A percentile compares a stretch with the other conserved stretches of the same genome.
Evolutionary conservation across 176 grass and related monocot species (phyloP).

Genomic region (Carex scoparia): DNA sequence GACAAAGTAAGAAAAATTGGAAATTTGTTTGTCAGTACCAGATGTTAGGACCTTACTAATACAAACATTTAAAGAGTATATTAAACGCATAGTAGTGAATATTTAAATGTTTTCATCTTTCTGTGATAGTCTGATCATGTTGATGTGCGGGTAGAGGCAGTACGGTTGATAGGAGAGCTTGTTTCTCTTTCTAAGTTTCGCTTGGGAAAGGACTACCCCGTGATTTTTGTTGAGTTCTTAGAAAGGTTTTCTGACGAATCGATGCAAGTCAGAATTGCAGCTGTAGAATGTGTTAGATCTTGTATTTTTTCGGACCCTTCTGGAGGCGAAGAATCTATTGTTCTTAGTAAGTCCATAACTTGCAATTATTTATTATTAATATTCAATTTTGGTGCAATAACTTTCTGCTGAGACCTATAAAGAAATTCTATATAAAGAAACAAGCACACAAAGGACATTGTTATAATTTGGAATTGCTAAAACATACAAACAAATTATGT

Average conservation of each 20-base stretch:
- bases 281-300: slow-evolving; percentile 65
- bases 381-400: neutral
- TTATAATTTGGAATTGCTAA: neutral
- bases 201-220: slow-evolving; percentile 62
- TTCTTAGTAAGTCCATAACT: slow-evolving; percentile 56
- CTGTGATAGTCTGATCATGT: slow-evolving; percentile 60
- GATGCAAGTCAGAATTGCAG: slow-evolving; percentile 78
- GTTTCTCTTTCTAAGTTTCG: slow-evolving; percentile 73
- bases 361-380: neutral
- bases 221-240: slow-evolving; percentile 74
- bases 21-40: neutral
- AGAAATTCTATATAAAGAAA: neutral
- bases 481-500: neutral
- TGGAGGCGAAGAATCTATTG: slow-evolving; percentile 52
- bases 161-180: slow-evolving; percentile 75
- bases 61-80: neutral
- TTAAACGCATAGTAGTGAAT: neutral
- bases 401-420: neutral
- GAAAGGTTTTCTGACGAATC: slow-evolving; percentile 88
- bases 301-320: slow-evolving; percentile 46
- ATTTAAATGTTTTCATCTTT: neutral
- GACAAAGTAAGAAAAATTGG: neutral
- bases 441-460: neutral
- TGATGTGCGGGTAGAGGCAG: slow-evolving; percentile 59
- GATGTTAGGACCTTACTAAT: neutral